phyloP scores from a whole-genome alignment of 257 asterid genomes.

The Striga asiatica region DNA sequence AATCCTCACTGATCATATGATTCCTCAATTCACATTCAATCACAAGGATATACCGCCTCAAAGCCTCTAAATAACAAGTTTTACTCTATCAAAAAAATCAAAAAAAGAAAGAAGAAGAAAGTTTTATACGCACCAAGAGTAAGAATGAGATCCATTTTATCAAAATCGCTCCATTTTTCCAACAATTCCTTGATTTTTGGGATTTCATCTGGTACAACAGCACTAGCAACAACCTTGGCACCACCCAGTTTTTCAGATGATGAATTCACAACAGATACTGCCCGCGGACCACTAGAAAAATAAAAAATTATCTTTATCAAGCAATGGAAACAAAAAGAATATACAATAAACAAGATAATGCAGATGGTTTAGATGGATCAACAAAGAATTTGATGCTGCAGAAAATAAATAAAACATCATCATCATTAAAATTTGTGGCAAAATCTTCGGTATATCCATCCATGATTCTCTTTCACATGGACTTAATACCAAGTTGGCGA shows the following conservation, averaged over 20 bases:
- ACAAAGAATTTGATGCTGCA: background rate
- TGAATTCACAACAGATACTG: conserved; percentile 67
- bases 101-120: too few species aligned
- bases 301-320: conserved; percentile 11
- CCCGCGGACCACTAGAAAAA: conserved; percentile 77
- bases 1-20: too few species aligned
- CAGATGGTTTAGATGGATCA: background rate
- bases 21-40: too few species aligned
- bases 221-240: conserved; percentile 55
- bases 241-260: conserved; percentile 85
- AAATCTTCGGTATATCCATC: conserved; percentile 27
- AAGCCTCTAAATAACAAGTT: too few species aligned
- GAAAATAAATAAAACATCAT: conserved; percentile 3
- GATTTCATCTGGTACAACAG: conserved; percentile 82
- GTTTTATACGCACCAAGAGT: conserved; percentile 61
- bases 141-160: conserved; percentile 81
- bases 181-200: conserved; percentile 54
- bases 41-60: too few species aligned
- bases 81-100: too few species aligned
- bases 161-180: conserved; percentile 75
- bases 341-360: background rate
- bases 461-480: conserved; percentile 39
- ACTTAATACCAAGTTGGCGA: conserved; percentile 26
- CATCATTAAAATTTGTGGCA: conserved; percentile 29
- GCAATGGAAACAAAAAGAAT: background rate